Conservation (phyloP, 345 rosid species). For the Arabidopsis arenosa region DNA sequence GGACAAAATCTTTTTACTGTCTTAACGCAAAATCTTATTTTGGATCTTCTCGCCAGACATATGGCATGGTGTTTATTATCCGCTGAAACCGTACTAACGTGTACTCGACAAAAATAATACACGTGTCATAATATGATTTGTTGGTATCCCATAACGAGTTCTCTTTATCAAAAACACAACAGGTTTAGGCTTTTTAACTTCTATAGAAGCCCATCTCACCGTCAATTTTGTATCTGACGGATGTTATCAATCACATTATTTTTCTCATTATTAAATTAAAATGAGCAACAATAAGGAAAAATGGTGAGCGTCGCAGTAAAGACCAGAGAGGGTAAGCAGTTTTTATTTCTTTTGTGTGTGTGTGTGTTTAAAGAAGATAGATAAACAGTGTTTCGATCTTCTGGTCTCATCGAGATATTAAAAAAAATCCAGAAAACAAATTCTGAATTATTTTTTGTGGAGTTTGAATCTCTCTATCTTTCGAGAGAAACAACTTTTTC, state of each 20-base stretch:
- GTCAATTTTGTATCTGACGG: slow-evolving; percentile 37
- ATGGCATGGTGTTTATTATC: slow-evolving; percentile 19
- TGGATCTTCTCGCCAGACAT: slow-evolving; percentile 26
- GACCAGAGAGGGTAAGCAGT: slow-evolving; percentile 45
- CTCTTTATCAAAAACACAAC: slow-evolving; percentile 27
- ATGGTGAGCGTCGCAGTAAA: slow-evolving; percentile 40
- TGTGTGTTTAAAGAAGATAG: slow-evolving; percentile 37
- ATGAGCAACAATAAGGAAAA: neutral
- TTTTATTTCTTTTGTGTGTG: slow-evolving; percentile 20
- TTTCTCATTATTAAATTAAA: neutral
- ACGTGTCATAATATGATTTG: slow-evolving; percentile 21
- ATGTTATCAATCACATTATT: neutral
- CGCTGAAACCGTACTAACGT: slow-evolving; percentile 20
- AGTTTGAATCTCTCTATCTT: slow-evolving; percentile 38
- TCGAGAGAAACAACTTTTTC: slow-evolving; percentile 14
- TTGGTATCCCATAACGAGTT: slow-evolving; percentile 21
- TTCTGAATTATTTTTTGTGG: neutral
- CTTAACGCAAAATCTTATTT: slow-evolving; percentile 38
- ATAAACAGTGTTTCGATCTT: slow-evolving; percentile 36
- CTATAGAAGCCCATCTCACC: slow-evolving; percentile 20
- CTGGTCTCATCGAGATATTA: slow-evolving; percentile 36
- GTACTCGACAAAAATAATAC: neutral
- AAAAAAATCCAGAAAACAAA: slow-evolving; percentile 4
- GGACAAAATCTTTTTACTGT: slow-evolving; percentile 17
- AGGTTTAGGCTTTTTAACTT: slow-evolving; percentile 19